phyloP scores from a whole-genome alignment of 176 grass and related monocot genomes.

The Thalia dealbata region DNA sequence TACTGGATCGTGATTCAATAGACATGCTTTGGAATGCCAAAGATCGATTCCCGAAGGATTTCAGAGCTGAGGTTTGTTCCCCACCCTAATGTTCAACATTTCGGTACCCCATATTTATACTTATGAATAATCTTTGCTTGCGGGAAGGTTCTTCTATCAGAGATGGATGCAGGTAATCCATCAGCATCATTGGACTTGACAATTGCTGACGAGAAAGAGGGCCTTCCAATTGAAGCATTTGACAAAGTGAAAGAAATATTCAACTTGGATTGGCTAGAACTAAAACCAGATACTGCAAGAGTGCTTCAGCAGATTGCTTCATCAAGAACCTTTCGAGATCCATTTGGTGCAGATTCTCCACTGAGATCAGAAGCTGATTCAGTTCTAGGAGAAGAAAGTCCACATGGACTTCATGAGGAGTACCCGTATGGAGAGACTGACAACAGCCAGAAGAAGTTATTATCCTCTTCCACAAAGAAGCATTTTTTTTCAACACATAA shows the following conservation, averaged over 20 bases:
- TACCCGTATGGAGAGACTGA: slow-evolving; percentile 5
- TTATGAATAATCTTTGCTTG: slow-evolving; percentile 20
- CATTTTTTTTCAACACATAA: slow-evolving; percentile 11
- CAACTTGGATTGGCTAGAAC: slow-evolving; percentile 88
- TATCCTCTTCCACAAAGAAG: background rate
- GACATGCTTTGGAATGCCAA: slow-evolving; percentile 94
- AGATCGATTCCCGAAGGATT: slow-evolving; percentile 77
- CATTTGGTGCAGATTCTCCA: slow-evolving; percentile 37
- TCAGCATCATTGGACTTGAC: slow-evolving; percentile 37
- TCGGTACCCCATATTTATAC: slow-evolving; percentile 19
- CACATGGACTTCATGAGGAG: slow-evolving; percentile 22
- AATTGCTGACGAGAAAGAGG: slow-evolving; percentile 69
- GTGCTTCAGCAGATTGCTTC: slow-evolving; percentile 61
- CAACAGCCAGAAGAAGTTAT: slow-evolving; percentile 4
- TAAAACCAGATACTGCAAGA: slow-evolving; percentile 45
- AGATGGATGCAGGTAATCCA: slow-evolving; percentile 68
- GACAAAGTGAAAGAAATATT: slow-evolving; percentile 93
- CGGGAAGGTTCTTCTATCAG: slow-evolving; percentile 71
- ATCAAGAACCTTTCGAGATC: slow-evolving; percentile 51
- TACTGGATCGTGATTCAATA: slow-evolving; percentile 87
- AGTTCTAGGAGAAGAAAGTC: slow-evolving; percentile 16
- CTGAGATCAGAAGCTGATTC: slow-evolving; percentile 19
- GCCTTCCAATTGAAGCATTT: slow-evolving; percentile 89
- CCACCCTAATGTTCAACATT: background rate
- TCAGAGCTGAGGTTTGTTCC: slow-evolving; percentile 71